Evolutionary conservation across 441 rosid species (phyloP).

Genomic region (Breynia disticha): DNA sequence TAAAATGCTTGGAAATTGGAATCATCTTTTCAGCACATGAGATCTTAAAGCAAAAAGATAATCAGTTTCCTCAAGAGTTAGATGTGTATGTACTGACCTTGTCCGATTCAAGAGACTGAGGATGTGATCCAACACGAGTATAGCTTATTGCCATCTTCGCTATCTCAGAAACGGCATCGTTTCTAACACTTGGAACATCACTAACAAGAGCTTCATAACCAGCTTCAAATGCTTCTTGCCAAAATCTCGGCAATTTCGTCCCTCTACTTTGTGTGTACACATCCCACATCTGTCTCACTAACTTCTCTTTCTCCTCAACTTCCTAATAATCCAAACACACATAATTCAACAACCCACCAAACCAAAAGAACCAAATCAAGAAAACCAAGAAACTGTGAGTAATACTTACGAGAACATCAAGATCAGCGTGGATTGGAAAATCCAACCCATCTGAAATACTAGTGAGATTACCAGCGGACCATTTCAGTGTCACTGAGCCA

Average conservation of each 20-base stretch:
- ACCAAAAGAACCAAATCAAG: neutral
- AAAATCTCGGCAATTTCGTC: conserved; percentile 57
- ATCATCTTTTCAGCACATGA: no score
- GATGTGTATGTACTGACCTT: conserved; percentile 17
- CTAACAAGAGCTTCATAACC: conserved; percentile 69
- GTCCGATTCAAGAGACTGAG: conserved; percentile 31
- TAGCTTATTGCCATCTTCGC: conserved; percentile 63
- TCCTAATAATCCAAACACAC: conserved; percentile 31
- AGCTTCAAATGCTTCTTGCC: conserved; percentile 83
- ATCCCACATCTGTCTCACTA: conserved; percentile 92
- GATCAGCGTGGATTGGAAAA: conserved; percentile 40
- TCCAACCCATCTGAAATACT: conserved; percentile 44
- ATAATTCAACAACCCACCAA: neutral
- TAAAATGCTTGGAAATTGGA: no score
- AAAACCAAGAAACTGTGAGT: neutral
- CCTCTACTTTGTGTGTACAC: conserved; percentile 59
- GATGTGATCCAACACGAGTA: conserved; percentile 25
- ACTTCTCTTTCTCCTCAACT: conserved; percentile 79
- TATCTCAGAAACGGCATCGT: conserved; percentile 61
- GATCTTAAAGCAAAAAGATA: no score
- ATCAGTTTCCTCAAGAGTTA: no score
- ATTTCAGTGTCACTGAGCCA: conserved; percentile 76
- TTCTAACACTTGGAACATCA: conserved; percentile 48
- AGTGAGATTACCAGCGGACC: conserved; percentile 58
- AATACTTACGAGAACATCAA: conserved; percentile 56